A percentile compares a stretch with the other conserved stretches of the same genome.
Evolutionary conservation across 352 stramenopile species (phyloP).

Genomic region (Phytophthora nicotianae): DNA sequence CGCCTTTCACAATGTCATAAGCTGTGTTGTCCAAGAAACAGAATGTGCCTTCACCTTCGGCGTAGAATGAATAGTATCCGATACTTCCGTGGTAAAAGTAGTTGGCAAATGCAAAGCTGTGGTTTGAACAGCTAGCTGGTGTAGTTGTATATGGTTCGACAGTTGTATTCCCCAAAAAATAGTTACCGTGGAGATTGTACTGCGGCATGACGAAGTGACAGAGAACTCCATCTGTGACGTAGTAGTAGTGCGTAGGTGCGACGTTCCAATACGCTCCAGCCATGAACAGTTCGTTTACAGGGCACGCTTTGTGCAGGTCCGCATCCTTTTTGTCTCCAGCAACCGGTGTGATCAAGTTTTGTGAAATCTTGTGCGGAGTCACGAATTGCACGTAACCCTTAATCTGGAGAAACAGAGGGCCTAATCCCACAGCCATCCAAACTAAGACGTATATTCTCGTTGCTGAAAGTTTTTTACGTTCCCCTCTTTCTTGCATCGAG

Average conservation of each 20-base stretch:
- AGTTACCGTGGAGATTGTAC: slow-evolving; percentile 13
- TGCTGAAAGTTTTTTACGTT: not conserved
- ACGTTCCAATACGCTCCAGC: slow-evolving; percentile 29
- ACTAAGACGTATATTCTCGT: not conserved
- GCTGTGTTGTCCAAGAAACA: slow-evolving; percentile 14
- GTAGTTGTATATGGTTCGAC: slow-evolving; percentile 6
- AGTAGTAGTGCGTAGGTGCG: slow-evolving; percentile 7
- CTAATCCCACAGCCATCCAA: not conserved
- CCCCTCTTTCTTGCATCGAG: not conserved
- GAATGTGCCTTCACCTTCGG: slow-evolving; percentile 21
- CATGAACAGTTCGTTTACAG: slow-evolving; percentile 18
- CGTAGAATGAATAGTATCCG: slow-evolving; percentile 12
- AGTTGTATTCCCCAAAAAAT: slow-evolving; percentile 6
- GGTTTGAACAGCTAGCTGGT: not conserved
- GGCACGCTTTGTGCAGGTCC: slow-evolving; percentile 13
- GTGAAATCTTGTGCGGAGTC: slow-evolving; percentile 4
- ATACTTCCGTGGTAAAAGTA: slow-evolving; percentile 19
- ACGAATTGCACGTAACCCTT: not conserved
- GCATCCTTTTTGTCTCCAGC: not conserved
- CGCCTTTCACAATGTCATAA: slow-evolving; percentile 14
- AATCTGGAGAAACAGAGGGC: not conserved
- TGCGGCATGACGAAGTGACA: slow-evolving; percentile 21
- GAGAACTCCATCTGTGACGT: slow-evolving; percentile 1
- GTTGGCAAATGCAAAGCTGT: slow-evolving; percentile 2
- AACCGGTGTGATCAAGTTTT: slow-evolving; percentile 2